phyloP scores from a whole-genome alignment of 2,329 filamentous ascomycete species.

The Ophiostoma sp. region DNA sequence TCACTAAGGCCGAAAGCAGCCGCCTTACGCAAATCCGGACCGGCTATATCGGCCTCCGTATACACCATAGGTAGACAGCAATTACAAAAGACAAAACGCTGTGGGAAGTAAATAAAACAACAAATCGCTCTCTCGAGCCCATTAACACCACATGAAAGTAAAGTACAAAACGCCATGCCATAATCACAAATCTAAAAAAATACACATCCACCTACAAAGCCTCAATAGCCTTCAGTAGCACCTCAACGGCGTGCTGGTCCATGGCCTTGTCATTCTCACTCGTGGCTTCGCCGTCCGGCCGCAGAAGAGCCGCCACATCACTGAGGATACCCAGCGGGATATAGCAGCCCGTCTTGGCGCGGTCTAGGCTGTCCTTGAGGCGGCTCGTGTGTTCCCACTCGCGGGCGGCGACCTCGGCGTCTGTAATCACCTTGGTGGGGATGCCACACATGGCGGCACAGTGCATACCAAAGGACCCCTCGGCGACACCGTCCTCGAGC shows the following conservation, averaged over 20 bases:
- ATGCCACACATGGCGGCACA: constrained; percentile 99
- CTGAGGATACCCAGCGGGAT: constrained; percentile 84
- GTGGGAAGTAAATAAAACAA: background rate
- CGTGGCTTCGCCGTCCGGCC: constrained; percentile 38
- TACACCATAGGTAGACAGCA: background rate
- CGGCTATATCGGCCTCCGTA: no score
- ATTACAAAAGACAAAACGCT: background rate
- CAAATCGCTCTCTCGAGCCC: background rate
- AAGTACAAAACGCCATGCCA: background rate
- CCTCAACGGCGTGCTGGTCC: constrained; percentile 55
- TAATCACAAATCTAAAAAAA: background rate
- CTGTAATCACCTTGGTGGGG: constrained; percentile 74
- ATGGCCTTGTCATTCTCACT: constrained; percentile 46
- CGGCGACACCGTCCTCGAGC: constrained; percentile 87
- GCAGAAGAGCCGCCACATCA: constrained; percentile 77
- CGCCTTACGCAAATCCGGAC: no score
- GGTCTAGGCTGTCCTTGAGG: constrained; percentile 83
- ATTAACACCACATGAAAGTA: background rate
- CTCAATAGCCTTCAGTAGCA: constrained; percentile 62
- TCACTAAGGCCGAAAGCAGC: no score
- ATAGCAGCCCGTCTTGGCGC: constrained; percentile 74
- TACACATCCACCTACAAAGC: constrained; percentile 45
- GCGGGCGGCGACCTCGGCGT: constrained; percentile 82
- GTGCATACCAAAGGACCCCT: constrained; percentile 98
- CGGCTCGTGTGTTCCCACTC: constrained; percentile 95